Percentiles rank a stretch among this genome's conserved stretches.
Conservation (phyloP, 495 filamentous ascomycete genomes). For the Letharia lupina region DNA sequence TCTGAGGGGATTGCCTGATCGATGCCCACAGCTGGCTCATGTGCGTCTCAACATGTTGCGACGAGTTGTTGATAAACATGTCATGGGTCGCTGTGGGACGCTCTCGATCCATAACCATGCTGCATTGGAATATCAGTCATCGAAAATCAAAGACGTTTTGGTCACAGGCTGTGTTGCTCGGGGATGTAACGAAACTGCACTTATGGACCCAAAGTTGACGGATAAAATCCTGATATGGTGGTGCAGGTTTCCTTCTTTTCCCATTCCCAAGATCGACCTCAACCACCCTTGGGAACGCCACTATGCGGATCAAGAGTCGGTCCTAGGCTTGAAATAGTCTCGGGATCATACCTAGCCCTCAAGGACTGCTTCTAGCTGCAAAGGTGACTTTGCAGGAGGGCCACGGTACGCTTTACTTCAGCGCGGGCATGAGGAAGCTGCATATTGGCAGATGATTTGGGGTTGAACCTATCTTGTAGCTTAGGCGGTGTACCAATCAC, state of each 20-base stretch:
- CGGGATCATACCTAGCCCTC: not conserved
- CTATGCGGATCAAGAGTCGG: not conserved
- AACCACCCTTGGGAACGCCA: not conserved
- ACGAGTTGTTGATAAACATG: not conserved
- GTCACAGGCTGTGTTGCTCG: not conserved
- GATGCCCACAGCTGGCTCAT: not conserved
- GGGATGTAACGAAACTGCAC: not conserved
- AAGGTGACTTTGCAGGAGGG: not conserved
- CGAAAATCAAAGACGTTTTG: not conserved
- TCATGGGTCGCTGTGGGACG: not conserved
- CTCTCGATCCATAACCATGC: not conserved
- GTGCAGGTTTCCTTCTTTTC: not conserved
- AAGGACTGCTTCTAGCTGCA: not conserved
- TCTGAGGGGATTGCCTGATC: not conserved
- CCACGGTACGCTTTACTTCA: no score
- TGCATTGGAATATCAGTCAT: not conserved
- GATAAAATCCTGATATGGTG: not conserved
- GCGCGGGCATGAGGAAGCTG: no score
- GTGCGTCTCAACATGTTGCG: not conserved
- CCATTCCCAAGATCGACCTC: not conserved
- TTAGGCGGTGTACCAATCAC: no score
- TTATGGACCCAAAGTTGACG: not conserved
- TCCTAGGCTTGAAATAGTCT: not conserved
- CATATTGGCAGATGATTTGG: no score
- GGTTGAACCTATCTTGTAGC: no score